These are phyloP conservation scores for Eucalyptus erythrocorys DNA, from an alignment of 345 rosid genomes.

Conservation along the genomic window DNA sequence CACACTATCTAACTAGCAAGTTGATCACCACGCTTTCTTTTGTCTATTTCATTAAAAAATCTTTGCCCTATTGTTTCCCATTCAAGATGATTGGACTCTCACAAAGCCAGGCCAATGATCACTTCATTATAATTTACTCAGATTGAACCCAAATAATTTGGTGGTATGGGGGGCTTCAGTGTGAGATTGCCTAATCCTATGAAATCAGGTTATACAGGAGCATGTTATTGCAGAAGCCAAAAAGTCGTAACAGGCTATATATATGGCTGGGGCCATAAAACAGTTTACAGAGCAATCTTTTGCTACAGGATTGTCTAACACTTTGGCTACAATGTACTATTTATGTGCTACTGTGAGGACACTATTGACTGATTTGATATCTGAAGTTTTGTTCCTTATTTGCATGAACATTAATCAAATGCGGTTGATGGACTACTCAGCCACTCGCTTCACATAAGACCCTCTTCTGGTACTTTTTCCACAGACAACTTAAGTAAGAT, in stretches of 20 bases:
- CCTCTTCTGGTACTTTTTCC: neutral
- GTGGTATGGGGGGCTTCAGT: neutral
- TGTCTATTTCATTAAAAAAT: neutral
- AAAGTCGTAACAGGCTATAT: neutral
- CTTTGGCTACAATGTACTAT: neutral
- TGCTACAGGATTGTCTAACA: neutral
- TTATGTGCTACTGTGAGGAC: neutral
- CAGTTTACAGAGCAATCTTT: neutral
- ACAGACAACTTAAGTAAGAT: neutral
- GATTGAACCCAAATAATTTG: neutral
- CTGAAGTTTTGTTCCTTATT: neutral
- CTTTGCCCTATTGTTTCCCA: neutral
- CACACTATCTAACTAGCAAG: neutral
- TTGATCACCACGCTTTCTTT: neutral
- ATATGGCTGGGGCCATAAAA: neutral
- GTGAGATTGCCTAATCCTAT: neutral
- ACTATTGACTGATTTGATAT: neutral
- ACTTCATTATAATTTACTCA: neutral
- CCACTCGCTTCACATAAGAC: neutral
- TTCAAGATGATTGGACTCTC: neutral
- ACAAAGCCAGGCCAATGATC: neutral
- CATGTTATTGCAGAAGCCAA: neutral
- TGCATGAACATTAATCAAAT: neutral
- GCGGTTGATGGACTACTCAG: neutral
- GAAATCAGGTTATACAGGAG: neutral